Evolutionary conservation across 805 yeast genomes (phyloP), one percentile per base, ranked within the genome.

Genomic region (Wickerhamomyces bisporus): DNA sequence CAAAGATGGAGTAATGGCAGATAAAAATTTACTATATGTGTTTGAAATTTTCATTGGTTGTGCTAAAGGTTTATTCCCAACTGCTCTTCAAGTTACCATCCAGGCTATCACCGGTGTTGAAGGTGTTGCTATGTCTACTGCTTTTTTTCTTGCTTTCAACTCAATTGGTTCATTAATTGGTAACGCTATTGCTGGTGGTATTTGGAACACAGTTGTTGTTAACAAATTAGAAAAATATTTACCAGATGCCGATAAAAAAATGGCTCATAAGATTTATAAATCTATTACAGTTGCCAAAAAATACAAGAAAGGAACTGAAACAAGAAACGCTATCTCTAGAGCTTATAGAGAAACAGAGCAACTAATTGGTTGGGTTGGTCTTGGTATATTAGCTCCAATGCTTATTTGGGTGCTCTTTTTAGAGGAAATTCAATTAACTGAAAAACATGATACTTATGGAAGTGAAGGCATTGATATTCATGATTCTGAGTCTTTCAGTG

Each of bases 311-410:
- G 64, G 62, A 8, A 46, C 61, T 12, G 52, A 38, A 4, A 40
- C 37, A 8, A 49, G 58, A 45, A 39, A 32, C 29, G 61, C 63
- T 23, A 55, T 58, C 29, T 55, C 58, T 6, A 42, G 47, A 37
- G 56, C 61, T 11, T 58, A 60, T 45, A 46, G 58, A 40, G 62
- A 58, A 44, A 52, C 62, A 7, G 20, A 31, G 17, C 63, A 60
- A 45, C 37, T 55, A 18, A 53, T 60, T 33, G 62, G 62, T 15
- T 60, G 50, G 49, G 39, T 46, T 14, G 56, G 53, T 23, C 35
- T 58, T 20, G 64, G 60, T 15, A 36, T 58, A 6, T 39, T 52
- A 11, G 51, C 44, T 7, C 61, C 60, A 23, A 48, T 48, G 53
- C 32, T 60, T 27, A 35, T 54, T 21, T 38, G 57, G 23, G 53